phyloP scores from a whole-genome alignment of 2,329 filamentous ascomycete genomes.

The Parastagonospora nodorum region DNA sequence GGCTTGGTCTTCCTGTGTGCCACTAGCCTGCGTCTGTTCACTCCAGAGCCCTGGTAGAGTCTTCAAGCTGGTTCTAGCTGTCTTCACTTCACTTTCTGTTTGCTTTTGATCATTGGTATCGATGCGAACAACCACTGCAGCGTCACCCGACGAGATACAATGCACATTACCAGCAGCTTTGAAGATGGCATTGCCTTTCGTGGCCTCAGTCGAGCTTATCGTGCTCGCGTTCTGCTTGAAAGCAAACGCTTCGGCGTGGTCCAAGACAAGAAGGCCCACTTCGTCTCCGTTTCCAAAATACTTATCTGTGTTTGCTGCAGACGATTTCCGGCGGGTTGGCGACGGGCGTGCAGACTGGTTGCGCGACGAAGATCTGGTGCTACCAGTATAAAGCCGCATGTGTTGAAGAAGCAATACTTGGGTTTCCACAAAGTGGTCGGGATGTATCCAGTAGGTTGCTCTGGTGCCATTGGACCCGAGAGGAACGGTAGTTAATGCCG shows the following conservation, averaged over 20 bases:
- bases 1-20: background rate
- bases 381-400: constrained; percentile 48
- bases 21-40: constrained; percentile 8
- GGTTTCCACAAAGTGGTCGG: constrained; percentile 60
- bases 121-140: constrained; percentile 33
- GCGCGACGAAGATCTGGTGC: constrained; percentile 18
- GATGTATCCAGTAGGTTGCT: constrained; percentile 60
- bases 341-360: constrained; percentile 26
- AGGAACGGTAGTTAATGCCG: constrained; percentile 54
- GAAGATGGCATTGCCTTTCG: constrained; percentile 31
- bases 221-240: constrained; percentile 53
- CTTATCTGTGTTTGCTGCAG: constrained; percentile 24
- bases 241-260: constrained; percentile 54
- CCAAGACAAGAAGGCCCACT: constrained; percentile 52
- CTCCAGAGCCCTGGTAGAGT: constrained; percentile 49
- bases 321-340: constrained; percentile 32
- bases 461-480: constrained; percentile 52
- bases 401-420: constrained; percentile 58
- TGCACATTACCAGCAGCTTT: constrained; percentile 42
- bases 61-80: constrained; percentile 49
- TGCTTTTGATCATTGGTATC: constrained; percentile 16
- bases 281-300: constrained; percentile 42
- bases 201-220: constrained; percentile 48
- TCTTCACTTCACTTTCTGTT: constrained; percentile 23
- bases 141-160: constrained; percentile 43